phyloP scores from a whole-genome alignment of 2,329 filamentous ascomycete genomes.

The Neurospora crassa region DNA sequence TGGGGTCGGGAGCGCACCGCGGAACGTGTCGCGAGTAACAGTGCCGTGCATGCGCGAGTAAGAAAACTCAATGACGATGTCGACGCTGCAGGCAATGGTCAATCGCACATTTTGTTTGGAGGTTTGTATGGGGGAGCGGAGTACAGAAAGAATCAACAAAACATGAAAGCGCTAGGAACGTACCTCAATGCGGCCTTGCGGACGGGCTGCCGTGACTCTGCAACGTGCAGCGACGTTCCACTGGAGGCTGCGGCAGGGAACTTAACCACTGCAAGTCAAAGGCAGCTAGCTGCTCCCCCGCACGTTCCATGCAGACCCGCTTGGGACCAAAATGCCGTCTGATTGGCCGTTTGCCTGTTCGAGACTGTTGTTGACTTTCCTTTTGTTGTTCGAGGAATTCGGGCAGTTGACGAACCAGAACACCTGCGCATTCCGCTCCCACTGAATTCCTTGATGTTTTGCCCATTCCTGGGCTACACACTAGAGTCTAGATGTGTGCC shows the following conservation, averaged over 20 bases:
- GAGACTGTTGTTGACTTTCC: neutral
- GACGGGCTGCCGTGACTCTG: constrained; percentile 7
- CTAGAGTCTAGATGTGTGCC: neutral
- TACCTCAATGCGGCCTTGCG: constrained; percentile 15
- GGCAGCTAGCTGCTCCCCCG: constrained; percentile 9
- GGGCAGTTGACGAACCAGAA: neutral
- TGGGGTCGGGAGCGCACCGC: neutral
- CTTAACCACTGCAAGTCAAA: neutral
- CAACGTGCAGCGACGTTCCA: neutral
- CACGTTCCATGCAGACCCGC: constrained; percentile 13
- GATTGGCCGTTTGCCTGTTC: constrained; percentile 11
- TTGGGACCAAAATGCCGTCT: neutral
- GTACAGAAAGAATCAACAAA: constrained; percentile 21
- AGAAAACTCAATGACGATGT: neutral
- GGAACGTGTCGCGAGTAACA: neutral
- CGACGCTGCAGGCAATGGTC: constrained; percentile 5
- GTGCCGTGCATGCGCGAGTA: neutral
- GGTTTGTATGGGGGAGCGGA: constrained; percentile 10
- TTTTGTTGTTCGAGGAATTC: neutral
- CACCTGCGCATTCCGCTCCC: neutral
- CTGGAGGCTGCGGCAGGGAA: neutral
- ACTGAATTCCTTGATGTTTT: neutral
- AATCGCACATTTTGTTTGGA: constrained; percentile 13
- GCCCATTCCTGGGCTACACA: neutral
- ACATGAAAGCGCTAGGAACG: constrained; percentile 12